Conservation (phyloP, 768 basidiomycete genomes). For the Leccinum variicolor region DNA sequence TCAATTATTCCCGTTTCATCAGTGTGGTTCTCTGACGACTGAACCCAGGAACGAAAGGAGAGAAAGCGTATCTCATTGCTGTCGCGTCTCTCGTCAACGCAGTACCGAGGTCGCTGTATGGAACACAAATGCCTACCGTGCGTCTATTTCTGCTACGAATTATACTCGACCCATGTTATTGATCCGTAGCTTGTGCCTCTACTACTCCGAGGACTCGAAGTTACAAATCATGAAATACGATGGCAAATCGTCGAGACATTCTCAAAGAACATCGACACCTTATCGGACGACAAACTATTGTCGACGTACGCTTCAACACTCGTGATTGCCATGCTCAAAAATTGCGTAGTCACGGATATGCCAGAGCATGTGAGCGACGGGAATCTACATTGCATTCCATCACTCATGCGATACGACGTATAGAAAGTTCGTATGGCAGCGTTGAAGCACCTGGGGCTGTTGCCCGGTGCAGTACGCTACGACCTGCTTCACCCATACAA, state of each 20-base stretch:
- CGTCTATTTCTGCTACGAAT: constrained; percentile 12
- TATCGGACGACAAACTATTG: constrained; percentile 48
- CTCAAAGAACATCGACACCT: constrained; percentile 61
- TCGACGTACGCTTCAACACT: constrained; percentile 71
- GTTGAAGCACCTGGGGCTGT: constrained; percentile 63
- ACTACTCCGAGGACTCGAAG: constrained; percentile 77
- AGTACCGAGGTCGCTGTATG: constrained; percentile 73
- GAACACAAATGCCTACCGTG: constrained; percentile 62
- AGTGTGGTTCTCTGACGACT: not conserved
- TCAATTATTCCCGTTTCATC: not conserved
- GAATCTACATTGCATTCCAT: not conserved
- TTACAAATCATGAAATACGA: constrained; percentile 71
- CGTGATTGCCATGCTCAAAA: constrained; percentile 67
- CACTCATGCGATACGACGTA: constrained; percentile 1
- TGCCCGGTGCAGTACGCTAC: constrained; percentile 79
- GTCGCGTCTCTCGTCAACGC: constrained; percentile 77
- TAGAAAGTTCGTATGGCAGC: constrained; percentile 78
- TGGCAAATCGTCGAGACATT: constrained; percentile 80
- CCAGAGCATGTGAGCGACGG: constrained; percentile 49
- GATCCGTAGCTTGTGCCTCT: constrained; percentile 78
- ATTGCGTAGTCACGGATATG: constrained; percentile 48
- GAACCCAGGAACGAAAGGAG: constrained; percentile 45
- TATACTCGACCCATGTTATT: not conserved
- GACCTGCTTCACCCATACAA: constrained; percentile 83
- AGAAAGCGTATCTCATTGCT: constrained; percentile 76